A percentile compares a stretch with the other conserved stretches of the same genome.
Evolutionary conservation across 2,329 filamentous ascomycete genomes (phyloP).

Genomic region (Calonectria hongkongensis): DNA sequence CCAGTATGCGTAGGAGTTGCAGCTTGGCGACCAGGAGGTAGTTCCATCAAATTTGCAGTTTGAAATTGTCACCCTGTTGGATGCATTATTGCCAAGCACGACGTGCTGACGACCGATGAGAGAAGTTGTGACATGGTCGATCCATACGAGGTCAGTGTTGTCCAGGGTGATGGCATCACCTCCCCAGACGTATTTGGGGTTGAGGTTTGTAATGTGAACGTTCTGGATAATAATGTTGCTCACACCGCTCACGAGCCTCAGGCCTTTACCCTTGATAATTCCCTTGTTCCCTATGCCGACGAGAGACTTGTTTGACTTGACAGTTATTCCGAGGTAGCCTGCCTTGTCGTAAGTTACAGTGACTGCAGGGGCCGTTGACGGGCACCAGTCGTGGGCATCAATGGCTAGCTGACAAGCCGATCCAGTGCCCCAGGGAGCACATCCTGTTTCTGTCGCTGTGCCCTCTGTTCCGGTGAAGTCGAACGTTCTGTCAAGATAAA

Average conservation of each 20-base stretch:
- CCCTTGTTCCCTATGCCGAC: slow-evolving; percentile 71
- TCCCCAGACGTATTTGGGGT: slow-evolving; percentile 75
- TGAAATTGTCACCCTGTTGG: slow-evolving; percentile 73
- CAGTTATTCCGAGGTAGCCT: slow-evolving; percentile 68
- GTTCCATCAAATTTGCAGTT: slow-evolving; percentile 75
- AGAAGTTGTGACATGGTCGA: slow-evolving; percentile 72
- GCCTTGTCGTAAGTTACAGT: slow-evolving; percentile 69
- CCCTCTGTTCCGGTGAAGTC: slow-evolving; percentile 74
- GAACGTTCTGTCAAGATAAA: slow-evolving; percentile 73
- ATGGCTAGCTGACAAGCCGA: slow-evolving; percentile 74
- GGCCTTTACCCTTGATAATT: slow-evolving; percentile 74
- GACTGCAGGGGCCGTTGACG: slow-evolving; percentile 69
- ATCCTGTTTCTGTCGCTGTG: slow-evolving; percentile 70
- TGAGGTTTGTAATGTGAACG: slow-evolving; percentile 71
- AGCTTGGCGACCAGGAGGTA: slow-evolving; percentile 71
- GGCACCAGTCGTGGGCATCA: slow-evolving; percentile 74
- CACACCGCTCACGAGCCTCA: slow-evolving; percentile 66
- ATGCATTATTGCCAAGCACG: slow-evolving; percentile 71
- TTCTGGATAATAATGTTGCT: slow-evolving; percentile 76
- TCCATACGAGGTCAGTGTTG: slow-evolving; percentile 65
- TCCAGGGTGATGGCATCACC: slow-evolving; percentile 73
- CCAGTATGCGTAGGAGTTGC: slow-evolving; percentile 76
- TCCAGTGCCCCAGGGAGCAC: slow-evolving; percentile 73
- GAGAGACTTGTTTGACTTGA: slow-evolving; percentile 74
- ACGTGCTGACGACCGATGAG: slow-evolving; percentile 75